Evolutionary conservation across 2,329 filamentous ascomycete species (phyloP).

Genomic region (Verticillium isaacii): DNA sequence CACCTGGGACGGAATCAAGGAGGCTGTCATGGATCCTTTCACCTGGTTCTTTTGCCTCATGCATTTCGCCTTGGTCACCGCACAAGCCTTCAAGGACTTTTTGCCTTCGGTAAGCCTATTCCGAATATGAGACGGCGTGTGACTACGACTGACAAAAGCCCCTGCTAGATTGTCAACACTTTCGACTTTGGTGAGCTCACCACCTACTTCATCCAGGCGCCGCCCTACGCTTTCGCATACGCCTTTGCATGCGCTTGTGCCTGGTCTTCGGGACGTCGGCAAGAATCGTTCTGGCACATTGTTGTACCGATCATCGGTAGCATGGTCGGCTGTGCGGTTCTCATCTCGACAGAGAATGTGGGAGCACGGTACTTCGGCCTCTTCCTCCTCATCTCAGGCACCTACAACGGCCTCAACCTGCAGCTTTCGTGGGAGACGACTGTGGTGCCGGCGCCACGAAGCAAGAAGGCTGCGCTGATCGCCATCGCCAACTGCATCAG

Average conservation of each 20-base stretch:
- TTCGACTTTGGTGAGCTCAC: conserved; percentile 19
- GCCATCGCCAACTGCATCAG: conserved; percentile 34
- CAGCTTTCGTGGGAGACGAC: conserved; percentile 34
- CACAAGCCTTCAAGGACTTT: conserved; percentile 34
- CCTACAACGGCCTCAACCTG: conserved; percentile 32
- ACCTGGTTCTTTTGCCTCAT: conserved; percentile 33
- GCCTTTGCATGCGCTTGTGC: conserved; percentile 27
- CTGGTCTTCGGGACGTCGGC: conserved; percentile 27
- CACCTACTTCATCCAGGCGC: conserved; percentile 33
- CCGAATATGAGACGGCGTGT: neutral
- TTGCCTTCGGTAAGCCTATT: conserved; percentile 26
- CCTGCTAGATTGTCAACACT: conserved; percentile 18
- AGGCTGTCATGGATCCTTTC: conserved; percentile 27
- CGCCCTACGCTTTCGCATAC: conserved; percentile 34
- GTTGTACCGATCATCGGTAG: conserved; percentile 28
- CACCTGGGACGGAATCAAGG: conserved; percentile 28
- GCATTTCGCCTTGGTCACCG: conserved; percentile 39
- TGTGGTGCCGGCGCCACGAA: conserved; percentile 29
- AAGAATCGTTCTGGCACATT: conserved; percentile 33
- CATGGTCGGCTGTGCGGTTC: conserved; percentile 32
- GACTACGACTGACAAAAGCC: neutral
- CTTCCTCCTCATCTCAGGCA: conserved; percentile 31
- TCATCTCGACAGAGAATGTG: conserved; percentile 31
- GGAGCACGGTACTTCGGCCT: conserved; percentile 36
- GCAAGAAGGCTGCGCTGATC: conserved; percentile 33